Percentiles rank a stretch among this genome's conserved stretches.
These are phyloP conservation scores for Letharia lupina DNA, from an alignment of 495 filamentous ascomycete species.

Conservation along the genomic window DNA sequence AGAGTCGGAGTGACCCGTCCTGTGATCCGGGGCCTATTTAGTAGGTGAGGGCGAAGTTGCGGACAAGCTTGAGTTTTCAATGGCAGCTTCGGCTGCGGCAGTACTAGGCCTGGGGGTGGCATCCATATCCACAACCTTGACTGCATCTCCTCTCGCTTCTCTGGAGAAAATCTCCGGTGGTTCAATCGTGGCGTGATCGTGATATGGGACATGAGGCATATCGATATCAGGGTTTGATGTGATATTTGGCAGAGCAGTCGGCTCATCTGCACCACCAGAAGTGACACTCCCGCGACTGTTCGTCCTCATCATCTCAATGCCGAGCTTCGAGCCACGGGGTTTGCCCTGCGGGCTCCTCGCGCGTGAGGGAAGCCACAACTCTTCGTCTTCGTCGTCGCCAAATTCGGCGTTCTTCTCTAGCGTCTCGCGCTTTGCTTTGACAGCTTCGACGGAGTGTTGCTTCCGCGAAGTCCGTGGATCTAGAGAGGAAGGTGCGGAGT, in stretches of 20 bases:
- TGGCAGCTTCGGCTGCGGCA: constrained; percentile 8
- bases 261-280: constrained; percentile 26
- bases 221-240: constrained; percentile 5
- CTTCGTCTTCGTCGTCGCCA: constrained; percentile 88
- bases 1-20: neutral
- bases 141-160: constrained; percentile 19
- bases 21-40: neutral
- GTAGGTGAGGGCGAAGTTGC: constrained; percentile 8
- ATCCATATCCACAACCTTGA: constrained; percentile 26
- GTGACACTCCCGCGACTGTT: constrained; percentile 84
- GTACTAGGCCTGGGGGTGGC: constrained; percentile 44
- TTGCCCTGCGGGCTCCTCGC: constrained; percentile 47
- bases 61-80: constrained; percentile 6
- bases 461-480: constrained; percentile 50
- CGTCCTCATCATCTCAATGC: constrained; percentile 91
- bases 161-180: constrained; percentile 24
- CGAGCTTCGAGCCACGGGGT: constrained; percentile 64
- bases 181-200: constrained; percentile 12
- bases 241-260: neutral
- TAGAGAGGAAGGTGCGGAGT: constrained; percentile 60
- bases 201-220: constrained; percentile 3
- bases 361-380: constrained; percentile 56
- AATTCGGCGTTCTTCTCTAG: constrained; percentile 74
- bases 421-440: constrained; percentile 66
- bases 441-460: constrained; percentile 67